Base-by-base conservation (phyloP, 108 stramenopile species). In the Nitzschia sp. region DNA sequence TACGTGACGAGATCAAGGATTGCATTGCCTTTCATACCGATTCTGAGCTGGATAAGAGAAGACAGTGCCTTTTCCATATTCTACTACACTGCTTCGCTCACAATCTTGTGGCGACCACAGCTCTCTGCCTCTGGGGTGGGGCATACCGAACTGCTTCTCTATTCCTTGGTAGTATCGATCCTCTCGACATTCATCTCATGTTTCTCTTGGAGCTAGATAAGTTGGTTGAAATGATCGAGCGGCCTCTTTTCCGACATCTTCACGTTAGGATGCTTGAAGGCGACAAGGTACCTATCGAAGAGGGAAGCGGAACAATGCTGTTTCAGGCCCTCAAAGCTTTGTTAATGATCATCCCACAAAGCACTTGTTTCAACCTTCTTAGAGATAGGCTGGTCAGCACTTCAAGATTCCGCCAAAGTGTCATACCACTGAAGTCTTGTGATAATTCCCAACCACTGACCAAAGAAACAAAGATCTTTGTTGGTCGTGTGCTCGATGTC, bases 251-350 rank as follows among this genome's bases (percentile, higher is more conserved):
- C 75, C 87, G 91, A 63, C 87, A 93, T 57, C 73, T 93, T 71
- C 89, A 91, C 61, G 73, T 93, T 44, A 79, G 82, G 9, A 83
- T 93, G 92, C 64, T 93, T 59, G 89, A 93, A 48, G 74, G 75
- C 29, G 89, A 90, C 40, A 82, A 80, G 25, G 80, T 90, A 53
- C 83, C 85, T 1, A 26, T 67, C 40, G 62, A 67, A 34, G 92
- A 93, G 70, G 92, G 89, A 48, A 91, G 88, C 55, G 92, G 92
- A 0, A 82, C 88, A 5, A 93, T 93, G 92, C 69, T 93, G 24
- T 93, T 90, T 68, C 83, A 79, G 39, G 72, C 79, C 1, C 67
- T 93, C 41, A 86, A 84, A 57, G 76, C 80, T 2, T 68, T 93
- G 12, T 66, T 91, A 44, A 93, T 93, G 92, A 72, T 90, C 8